Evolutionary conservation across 805 yeast genomes (phyloP).

Genomic region (Candida hungchunana): DNA sequence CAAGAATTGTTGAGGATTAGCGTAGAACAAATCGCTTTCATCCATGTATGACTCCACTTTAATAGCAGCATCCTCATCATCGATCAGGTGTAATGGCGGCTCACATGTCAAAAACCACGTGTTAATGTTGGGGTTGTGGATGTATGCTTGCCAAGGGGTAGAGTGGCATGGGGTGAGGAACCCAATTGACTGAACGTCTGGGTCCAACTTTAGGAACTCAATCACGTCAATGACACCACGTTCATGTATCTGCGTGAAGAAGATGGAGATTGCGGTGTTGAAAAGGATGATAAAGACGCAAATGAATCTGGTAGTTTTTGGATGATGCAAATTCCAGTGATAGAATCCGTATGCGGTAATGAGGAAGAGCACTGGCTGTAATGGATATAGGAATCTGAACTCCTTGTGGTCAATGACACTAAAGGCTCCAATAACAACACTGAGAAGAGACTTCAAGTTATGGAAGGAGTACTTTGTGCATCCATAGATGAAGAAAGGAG

Average conservation of each 20-base stretch:
- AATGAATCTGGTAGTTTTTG: slow-evolving; percentile 13
- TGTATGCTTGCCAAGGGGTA: slow-evolving; percentile 87
- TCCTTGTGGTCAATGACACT: slow-evolving; percentile 82
- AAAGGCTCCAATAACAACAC: slow-evolving; percentile 48
- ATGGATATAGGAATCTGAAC: slow-evolving; percentile 80
- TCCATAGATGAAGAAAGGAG: slow-evolving; percentile 59
- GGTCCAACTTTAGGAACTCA: slow-evolving; percentile 41
- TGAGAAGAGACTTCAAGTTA: slow-evolving; percentile 30
- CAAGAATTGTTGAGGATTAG: slow-evolving; percentile 58
- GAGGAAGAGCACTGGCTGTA: slow-evolving; percentile 68
- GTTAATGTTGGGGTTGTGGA: slow-evolving; percentile 52
- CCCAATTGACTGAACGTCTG: slow-evolving; percentile 52
- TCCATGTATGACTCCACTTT: slow-evolving; percentile 58
- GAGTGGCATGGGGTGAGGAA: slow-evolving; percentile 96
- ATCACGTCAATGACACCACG: slow-evolving; percentile 77
- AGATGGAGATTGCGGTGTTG: slow-evolving; percentile 41
- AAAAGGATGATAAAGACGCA: slow-evolving; percentile 26
- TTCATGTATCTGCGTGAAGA: slow-evolving; percentile 72
- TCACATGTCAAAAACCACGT: slow-evolving; percentile 87
- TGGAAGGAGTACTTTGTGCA: slow-evolving; percentile 22
- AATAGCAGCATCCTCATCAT: slow-evolving; percentile 25
- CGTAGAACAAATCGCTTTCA: slow-evolving; percentile 83
- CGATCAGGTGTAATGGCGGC: slow-evolving; percentile 60
- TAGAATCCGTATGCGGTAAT: slow-evolving; percentile 38
- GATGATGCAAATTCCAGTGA: slow-evolving; percentile 21